phyloP scores from a whole-genome alignment of 805 yeast species.

The Candida ficus region DNA sequence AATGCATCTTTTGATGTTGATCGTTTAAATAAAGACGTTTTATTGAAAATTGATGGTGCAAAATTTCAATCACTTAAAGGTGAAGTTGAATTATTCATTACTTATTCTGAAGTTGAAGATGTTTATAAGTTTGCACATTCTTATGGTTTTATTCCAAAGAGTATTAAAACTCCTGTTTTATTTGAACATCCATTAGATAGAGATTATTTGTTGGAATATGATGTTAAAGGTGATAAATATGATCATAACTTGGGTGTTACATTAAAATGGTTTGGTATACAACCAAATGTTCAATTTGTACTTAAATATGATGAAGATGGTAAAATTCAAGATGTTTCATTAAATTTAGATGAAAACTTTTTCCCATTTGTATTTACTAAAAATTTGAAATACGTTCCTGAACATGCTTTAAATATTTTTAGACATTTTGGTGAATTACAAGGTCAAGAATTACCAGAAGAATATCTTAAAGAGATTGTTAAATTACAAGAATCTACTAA shows the following conservation, averaged over 20 bases:
- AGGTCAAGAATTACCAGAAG: conserved; percentile 7
- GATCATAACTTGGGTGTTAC: conserved; percentile 22
- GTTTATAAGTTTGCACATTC: conserved; percentile 32
- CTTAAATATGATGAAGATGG: conserved; percentile 19
- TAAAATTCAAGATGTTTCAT: conserved; percentile 14
- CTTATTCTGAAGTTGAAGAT: conserved; percentile 41
- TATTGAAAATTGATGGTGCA: conserved; percentile 28
- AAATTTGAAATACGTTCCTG: conserved; percentile 16
- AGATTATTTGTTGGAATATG: conserved; percentile 11
- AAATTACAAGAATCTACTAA: conserved; percentile 15
- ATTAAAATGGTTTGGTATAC: conserved; percentile 32
- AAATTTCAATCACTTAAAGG: conserved; percentile 2
- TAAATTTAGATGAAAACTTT: conserved; percentile 29
- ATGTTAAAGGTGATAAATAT: conserved; percentile 10
- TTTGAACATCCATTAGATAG: conserved; percentile 33
- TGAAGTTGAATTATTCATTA: conserved; percentile 36
- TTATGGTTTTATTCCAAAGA: conserved; percentile 44
- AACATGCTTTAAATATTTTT: conserved; percentile 18
- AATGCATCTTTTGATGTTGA: conserved; percentile 64
- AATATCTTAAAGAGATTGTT: conserved; percentile 12
- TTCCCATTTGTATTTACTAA: conserved; percentile 29
- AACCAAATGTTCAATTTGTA: conserved; percentile 37
- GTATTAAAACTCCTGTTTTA: conserved; percentile 13
- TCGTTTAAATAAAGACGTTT: conserved; percentile 35
- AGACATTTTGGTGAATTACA: conserved; percentile 8